Evolutionary conservation across 805 yeast genomes (phyloP).

Genomic region (Trichomonascus vanleenenianus): DNA sequence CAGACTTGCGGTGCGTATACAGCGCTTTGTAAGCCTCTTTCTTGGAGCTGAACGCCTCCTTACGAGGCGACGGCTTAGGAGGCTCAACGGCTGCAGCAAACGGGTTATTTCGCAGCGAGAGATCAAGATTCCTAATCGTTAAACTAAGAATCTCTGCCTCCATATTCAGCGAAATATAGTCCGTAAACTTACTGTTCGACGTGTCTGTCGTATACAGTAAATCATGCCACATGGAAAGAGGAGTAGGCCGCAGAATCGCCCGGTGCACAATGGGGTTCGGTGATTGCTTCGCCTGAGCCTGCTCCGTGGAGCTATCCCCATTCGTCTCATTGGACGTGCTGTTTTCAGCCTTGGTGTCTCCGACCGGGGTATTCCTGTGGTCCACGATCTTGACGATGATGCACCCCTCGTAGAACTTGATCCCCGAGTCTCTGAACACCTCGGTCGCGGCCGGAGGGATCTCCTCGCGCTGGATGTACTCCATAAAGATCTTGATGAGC

Average conservation of each 20-base stretch:
- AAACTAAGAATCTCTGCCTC: slow-evolving; percentile 81
- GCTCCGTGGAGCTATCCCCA: background rate
- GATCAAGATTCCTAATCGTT: slow-evolving; percentile 68
- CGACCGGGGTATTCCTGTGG: slow-evolving; percentile 45
- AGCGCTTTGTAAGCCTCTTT: slow-evolving; percentile 10
- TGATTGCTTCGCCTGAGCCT: background rate
- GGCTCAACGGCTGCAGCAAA: slow-evolving; percentile 29
- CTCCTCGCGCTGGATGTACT: slow-evolving; percentile 69
- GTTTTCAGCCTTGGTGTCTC: background rate
- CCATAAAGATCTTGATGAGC: slow-evolving; percentile 64
- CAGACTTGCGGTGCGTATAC: slow-evolving; percentile 25
- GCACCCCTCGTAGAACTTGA: slow-evolving; percentile 84
- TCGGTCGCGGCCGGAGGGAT: slow-evolving; percentile 89
- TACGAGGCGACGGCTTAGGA: background rate
- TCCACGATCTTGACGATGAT: slow-evolving; percentile 80
- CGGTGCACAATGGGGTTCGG: slow-evolving; percentile 59
- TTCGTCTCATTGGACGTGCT: background rate
- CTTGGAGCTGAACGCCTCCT: slow-evolving; percentile 1
- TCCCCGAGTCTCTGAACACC: slow-evolving; percentile 77
- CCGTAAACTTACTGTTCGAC: slow-evolving; percentile 58
- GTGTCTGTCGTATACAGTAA: slow-evolving; percentile 78
- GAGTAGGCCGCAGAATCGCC: slow-evolving; percentile 73
- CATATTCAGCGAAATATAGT: slow-evolving; percentile 67
- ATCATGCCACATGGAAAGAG: slow-evolving; percentile 75
- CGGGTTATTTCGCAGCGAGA: slow-evolving; percentile 47